phyloP scores from a whole-genome alignment of 2,329 filamentous ascomycete species.

The Grosmannia clavigera region DNA sequence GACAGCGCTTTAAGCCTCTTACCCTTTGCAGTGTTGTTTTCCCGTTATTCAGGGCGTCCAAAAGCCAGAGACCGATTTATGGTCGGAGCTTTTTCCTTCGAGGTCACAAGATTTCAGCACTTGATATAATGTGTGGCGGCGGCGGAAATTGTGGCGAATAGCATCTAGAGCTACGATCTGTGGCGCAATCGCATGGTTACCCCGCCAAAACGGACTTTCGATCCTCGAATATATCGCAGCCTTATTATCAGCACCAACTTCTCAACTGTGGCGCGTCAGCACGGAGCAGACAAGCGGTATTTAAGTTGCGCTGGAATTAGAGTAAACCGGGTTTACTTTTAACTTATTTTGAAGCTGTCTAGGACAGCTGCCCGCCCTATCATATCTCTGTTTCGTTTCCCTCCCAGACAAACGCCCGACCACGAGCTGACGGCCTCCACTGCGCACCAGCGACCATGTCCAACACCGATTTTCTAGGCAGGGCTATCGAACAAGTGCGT shows the following conservation, averaged over 20 bases:
- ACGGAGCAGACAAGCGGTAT: background rate
- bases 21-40: too few relatives aligned
- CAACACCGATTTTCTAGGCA: slow-evolving; percentile 91
- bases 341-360: background rate
- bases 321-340: too few relatives aligned
- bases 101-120: background rate
- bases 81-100: background rate
- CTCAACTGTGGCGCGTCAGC: background rate
- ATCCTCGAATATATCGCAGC: background rate
- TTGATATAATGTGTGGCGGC: background rate
- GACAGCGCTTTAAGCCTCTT: too few relatives aligned
- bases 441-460: slow-evolving; percentile 50
- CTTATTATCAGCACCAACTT: background rate
- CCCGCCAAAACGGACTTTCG: slow-evolving; percentile 22
- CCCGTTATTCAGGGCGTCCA: background rate
- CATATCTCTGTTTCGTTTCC: background rate
- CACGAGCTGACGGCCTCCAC: background rate
- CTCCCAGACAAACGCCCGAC: background rate
- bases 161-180: background rate
- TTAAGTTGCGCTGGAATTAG: too few relatives aligned
- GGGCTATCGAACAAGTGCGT: slow-evolving; percentile 92
- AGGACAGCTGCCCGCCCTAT: background rate
- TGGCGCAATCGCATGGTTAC: slow-evolving; percentile 17
- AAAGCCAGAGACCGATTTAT: background rate
- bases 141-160: background rate